Percentiles rank a stretch among this genome's conserved stretches.
Evolutionary conservation across 192 early-diverging fungal genomes (phyloP).

Genomic region (Phlyctochytrium bullatum): DNA sequence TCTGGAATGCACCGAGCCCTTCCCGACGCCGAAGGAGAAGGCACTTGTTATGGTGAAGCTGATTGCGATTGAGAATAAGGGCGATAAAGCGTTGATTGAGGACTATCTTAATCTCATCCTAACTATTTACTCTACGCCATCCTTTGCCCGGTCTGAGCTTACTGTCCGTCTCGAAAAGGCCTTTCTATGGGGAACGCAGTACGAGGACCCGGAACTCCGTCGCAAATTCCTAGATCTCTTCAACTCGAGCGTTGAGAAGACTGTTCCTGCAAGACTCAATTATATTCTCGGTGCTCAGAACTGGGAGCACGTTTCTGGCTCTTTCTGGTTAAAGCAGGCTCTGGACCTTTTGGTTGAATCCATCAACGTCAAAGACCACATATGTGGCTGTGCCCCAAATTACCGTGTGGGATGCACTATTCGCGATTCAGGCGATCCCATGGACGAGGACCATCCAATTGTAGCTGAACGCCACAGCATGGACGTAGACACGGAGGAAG

Average conservation of each 20-base stretch:
- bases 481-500: slow-evolving; percentile 10
- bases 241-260: slow-evolving; percentile 61
- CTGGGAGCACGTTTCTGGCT: slow-evolving; percentile 83
- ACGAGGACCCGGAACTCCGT: slow-evolving; percentile 75
- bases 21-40: slow-evolving; percentile 97
- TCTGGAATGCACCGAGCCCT: slow-evolving; percentile 71
- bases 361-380: slow-evolving; percentile 15
- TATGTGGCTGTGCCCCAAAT: slow-evolving; percentile 33
- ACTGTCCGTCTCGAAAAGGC: slow-evolving; percentile 92
- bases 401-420: slow-evolving; percentile 30
- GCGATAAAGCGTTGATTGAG: slow-evolving; percentile 69
- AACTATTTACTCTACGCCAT: slow-evolving; percentile 79
- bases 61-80: slow-evolving; percentile 77
- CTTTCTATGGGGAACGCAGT: slow-evolving; percentile 87
- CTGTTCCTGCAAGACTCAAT: slow-evolving; percentile 69
- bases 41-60: slow-evolving; percentile 88
- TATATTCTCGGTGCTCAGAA: slow-evolving; percentile 92
- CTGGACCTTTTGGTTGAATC: slow-evolving; percentile 79
- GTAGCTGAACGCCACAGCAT: not conserved
- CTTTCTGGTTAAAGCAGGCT: slow-evolving; percentile 94
- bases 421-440: slow-evolving; percentile 47
- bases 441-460: slow-evolving; percentile 39
- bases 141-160: slow-evolving; percentile 84
- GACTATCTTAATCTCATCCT: slow-evolving; percentile 89
- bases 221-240: slow-evolving; percentile 78